Conservation (phyloP, 73 alveolate genomes). For the Stentor roeselii region DNA sequence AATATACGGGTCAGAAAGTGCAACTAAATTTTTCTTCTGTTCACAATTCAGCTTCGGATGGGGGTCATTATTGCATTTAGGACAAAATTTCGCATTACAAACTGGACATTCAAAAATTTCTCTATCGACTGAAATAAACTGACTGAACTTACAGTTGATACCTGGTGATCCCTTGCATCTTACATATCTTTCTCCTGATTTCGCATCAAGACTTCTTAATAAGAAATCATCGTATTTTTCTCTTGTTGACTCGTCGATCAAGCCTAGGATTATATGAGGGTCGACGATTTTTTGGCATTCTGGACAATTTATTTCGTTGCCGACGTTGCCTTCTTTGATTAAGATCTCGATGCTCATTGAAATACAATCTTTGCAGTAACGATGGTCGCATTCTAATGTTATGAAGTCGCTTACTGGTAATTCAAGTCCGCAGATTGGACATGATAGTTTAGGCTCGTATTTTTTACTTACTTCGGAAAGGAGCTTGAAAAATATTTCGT, state of each 20-base stretch:
- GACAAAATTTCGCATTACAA: neutral
- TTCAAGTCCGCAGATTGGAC: neutral
- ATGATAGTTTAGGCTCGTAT: neutral
- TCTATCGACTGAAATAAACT: neutral
- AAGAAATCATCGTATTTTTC: neutral
- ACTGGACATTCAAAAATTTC: neutral
- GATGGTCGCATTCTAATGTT: neutral
- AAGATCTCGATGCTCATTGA: neutral
- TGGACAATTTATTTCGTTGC: neutral
- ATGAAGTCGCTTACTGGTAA: neutral
- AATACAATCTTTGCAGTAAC: neutral
- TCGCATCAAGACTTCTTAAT: neutral
- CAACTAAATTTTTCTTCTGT: neutral
- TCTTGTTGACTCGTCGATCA: neutral
- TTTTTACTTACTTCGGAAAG: neutral
- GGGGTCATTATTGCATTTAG: neutral
- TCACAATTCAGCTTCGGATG: neutral
- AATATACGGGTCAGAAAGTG: neutral
- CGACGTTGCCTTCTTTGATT: neutral
- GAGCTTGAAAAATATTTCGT: neutral
- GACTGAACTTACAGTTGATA: neutral
- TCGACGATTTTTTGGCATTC: neutral
- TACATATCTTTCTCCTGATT: neutral
- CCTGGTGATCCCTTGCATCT: neutral
- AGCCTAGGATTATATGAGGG: neutral